Evolutionary conservation across 1,284 basidiomycete species (phyloP).

Genomic region (Agaricales sp.): DNA sequence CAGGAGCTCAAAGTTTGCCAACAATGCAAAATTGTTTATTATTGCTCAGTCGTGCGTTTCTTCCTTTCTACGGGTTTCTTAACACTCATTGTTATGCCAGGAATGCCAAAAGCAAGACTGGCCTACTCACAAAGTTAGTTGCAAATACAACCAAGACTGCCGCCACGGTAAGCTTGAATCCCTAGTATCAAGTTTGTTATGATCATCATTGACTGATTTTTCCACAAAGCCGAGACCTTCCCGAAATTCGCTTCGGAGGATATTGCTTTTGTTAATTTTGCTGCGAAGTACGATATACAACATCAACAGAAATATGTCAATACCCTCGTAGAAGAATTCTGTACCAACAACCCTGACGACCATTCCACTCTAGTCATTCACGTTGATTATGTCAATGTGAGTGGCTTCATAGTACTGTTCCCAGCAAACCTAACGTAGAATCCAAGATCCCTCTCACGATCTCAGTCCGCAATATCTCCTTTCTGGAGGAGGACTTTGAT

Average conservation of each 20-base stretch:
- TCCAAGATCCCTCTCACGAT: too few species aligned
- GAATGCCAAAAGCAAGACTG: background rate
- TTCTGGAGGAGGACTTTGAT: too few species aligned
- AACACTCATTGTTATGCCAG: background rate
- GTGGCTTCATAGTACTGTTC: too few species aligned
- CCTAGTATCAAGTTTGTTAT: background rate
- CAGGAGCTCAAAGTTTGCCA: background rate
- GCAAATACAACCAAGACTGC: background rate
- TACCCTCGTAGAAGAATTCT: too few species aligned
- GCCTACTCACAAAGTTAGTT: background rate
- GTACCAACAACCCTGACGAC: too few species aligned
- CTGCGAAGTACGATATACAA: background rate
- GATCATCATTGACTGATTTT: background rate
- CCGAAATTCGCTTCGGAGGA: background rate
- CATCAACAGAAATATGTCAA: too few species aligned
- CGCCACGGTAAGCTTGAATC: background rate
- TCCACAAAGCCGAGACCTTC: background rate
- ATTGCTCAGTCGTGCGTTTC: background rate
- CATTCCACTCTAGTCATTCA: too few species aligned
- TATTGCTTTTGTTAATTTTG: background rate
- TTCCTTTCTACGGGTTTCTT: background rate
- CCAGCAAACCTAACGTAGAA: too few species aligned
- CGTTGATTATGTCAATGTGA: too few species aligned
- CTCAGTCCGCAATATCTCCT: too few species aligned
- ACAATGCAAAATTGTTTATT: background rate